These are phyloP conservation scores for Limnomonas spitsbergensis DNA, from an alignment of 139 green algal species.

Conservation along the genomic window DNA sequence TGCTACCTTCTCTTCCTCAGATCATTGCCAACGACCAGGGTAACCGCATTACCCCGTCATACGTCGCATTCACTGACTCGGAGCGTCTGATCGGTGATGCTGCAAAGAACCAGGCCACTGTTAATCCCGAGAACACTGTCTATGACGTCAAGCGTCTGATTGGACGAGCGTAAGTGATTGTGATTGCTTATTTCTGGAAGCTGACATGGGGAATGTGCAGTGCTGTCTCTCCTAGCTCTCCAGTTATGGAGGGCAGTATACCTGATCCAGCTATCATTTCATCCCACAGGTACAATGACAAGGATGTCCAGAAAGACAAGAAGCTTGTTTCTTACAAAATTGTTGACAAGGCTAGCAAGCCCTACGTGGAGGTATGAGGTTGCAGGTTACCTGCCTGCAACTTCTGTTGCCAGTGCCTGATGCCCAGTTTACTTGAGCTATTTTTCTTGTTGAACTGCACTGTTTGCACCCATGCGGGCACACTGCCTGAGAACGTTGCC, in stretches of 20 bases:
- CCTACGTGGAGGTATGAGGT: slow-evolving; percentile 68
- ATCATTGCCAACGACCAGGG: slow-evolving; percentile 99
- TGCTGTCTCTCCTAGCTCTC: background rate
- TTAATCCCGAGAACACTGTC: slow-evolving; percentile 89
- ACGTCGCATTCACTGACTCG: slow-evolving; percentile 99
- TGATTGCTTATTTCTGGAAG: background rate
- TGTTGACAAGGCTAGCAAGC: slow-evolving; percentile 89
- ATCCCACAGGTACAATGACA: slow-evolving; percentile 78
- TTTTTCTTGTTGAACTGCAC: no score
- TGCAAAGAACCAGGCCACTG: slow-evolving; percentile 96
- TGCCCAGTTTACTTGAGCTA: no score
- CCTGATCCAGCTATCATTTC: background rate
- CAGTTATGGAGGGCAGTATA: background rate
- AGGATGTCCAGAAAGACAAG: slow-evolving; percentile 92
- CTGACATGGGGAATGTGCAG: no score
- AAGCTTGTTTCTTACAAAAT: slow-evolving; percentile 97
- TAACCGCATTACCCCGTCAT: slow-evolving; percentile 98
- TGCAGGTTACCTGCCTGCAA: no score
- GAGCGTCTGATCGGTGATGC: slow-evolving; percentile 98
- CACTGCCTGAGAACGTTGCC: no score
- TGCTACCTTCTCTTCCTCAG: slow-evolving; percentile 12
- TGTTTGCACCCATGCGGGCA: no score
- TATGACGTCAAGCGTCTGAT: slow-evolving; percentile 99
- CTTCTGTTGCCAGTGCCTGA: no score
- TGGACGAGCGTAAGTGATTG: slow-evolving; percentile 78